Percentiles rank a stretch among this genome's conserved stretches.
These are phyloP conservation scores for Wickerhamiella azymoides DNA, from an alignment of 805 yeast genomes.

Conservation along the genomic window DNA sequence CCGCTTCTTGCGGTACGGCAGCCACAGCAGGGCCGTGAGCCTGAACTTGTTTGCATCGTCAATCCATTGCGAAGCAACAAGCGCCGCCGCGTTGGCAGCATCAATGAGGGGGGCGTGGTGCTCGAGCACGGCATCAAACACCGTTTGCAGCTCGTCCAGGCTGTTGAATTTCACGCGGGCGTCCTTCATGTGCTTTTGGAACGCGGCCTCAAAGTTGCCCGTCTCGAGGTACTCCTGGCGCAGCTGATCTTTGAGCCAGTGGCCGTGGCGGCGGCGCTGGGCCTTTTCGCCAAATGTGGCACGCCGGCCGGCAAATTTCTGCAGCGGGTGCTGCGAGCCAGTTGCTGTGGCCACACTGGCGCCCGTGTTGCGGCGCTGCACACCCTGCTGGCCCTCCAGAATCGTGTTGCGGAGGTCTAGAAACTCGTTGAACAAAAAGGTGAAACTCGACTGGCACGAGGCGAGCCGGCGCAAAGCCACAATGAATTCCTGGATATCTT, in stretches of 20 bases:
- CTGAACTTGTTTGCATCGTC: slow-evolving; percentile 18
- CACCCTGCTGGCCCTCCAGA: slow-evolving; percentile 3
- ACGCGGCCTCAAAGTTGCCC: not conserved
- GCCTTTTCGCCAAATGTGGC: not conserved
- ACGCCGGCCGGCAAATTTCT: not conserved
- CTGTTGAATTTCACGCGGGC: not conserved
- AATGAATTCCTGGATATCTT: slow-evolving; percentile 19
- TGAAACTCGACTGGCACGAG: slow-evolving; percentile 16
- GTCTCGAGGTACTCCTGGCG: not conserved
- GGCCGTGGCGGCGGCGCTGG: not conserved
- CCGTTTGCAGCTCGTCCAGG: slow-evolving; percentile 8
- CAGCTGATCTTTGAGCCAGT: not conserved
- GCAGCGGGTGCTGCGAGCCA: not conserved
- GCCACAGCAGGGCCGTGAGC: slow-evolving; percentile 10
- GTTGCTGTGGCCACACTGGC: not conserved
- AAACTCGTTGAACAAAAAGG: slow-evolving; percentile 15
- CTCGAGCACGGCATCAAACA: slow-evolving; percentile 8
- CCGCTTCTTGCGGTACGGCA: slow-evolving; percentile 8
- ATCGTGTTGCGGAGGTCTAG: slow-evolving; percentile 1
- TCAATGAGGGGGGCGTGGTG: slow-evolving; percentile 12
- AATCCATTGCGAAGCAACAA: slow-evolving; percentile 15
- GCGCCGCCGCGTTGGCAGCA: slow-evolving; percentile 12
- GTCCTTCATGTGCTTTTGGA: not conserved
- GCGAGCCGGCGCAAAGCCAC: slow-evolving; percentile 16
- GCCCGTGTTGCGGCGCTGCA: not conserved